These are phyloP conservation scores for Emmonsiellopsis sp. DNA, from an alignment of 2,329 filamentous ascomycete genomes.

Conservation along the genomic window DNA sequence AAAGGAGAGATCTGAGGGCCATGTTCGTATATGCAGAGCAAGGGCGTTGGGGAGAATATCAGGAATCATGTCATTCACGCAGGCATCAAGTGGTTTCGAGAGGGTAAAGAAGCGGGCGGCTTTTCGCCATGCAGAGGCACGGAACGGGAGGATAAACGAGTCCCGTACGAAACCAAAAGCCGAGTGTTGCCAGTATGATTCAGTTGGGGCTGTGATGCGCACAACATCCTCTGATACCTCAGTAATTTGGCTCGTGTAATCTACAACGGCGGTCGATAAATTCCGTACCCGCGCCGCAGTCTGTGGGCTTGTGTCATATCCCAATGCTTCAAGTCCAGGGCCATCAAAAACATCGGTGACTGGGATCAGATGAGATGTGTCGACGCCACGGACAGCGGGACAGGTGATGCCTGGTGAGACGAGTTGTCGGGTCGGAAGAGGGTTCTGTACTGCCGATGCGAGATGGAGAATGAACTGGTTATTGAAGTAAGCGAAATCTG, in stretches of 20 bases:
- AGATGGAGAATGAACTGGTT: conserved; percentile 4
- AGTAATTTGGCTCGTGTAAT: neutral
- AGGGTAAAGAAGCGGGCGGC: neutral
- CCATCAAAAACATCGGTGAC: conserved; percentile 2
- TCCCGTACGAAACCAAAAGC: conserved; percentile 3
- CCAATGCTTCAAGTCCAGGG: neutral
- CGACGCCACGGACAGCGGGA: conserved; percentile 3
- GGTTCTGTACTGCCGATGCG: conserved; percentile 1
- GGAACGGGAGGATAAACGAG: conserved; percentile 2
- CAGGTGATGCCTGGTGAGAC: conserved; percentile 1
- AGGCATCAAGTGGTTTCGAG: conserved; percentile 1
- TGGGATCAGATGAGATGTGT: neutral
- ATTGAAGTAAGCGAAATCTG: conserved; percentile 4
- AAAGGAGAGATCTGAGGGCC: conserved; percentile 4
- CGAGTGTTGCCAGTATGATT: conserved; percentile 4
- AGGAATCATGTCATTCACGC: conserved; percentile 1
- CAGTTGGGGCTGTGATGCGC: conserved; percentile 1
- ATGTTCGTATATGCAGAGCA: conserved; percentile 3
- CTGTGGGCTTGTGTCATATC: conserved; percentile 1
- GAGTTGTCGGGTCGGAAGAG: neutral
- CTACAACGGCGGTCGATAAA: neutral
- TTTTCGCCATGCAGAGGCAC: conserved; percentile 2
- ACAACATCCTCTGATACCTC: neutral
- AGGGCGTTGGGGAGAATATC: neutral
- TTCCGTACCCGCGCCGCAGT: neutral